phyloP scores from a whole-genome alignment of 2,329 filamentous ascomycete species.

The Colletotrichum sp. region DNA sequence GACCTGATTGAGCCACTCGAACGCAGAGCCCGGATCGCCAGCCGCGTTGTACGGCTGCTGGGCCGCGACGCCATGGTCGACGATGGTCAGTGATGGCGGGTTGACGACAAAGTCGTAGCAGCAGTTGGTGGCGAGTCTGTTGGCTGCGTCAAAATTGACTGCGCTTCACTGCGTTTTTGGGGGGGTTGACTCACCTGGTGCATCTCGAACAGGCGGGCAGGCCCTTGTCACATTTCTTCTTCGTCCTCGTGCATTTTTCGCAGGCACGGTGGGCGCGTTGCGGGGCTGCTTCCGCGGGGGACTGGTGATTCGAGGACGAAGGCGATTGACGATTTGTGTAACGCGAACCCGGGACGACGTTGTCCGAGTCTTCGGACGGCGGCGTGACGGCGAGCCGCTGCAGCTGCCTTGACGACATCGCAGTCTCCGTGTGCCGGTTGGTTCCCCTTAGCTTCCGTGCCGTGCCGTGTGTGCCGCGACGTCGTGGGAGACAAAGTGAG shows the following conservation, averaged over 20 bases:
- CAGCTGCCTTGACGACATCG: slow-evolving; percentile 11
- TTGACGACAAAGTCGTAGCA: slow-evolving; percentile 42
- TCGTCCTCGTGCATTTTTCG: slow-evolving; percentile 41
- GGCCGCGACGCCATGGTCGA: slow-evolving; percentile 27
- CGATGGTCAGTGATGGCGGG: slow-evolving; percentile 35
- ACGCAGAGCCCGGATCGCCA: neutral
- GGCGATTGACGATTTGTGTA: neutral
- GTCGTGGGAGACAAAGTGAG: neutral
- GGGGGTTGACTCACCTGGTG: slow-evolving; percentile 29
- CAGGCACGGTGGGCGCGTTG: slow-evolving; percentile 39
- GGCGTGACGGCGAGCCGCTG: slow-evolving; percentile 16
- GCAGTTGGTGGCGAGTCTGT: slow-evolving; percentile 27
- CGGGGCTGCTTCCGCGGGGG: slow-evolving; percentile 4
- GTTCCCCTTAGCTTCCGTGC: neutral
- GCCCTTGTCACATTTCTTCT: slow-evolving; percentile 43
- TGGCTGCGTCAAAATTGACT: neutral
- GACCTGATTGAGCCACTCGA: slow-evolving; percentile 32
- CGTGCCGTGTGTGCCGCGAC: neutral
- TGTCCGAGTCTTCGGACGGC: slow-evolving; percentile 18
- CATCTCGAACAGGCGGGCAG: slow-evolving; percentile 38
- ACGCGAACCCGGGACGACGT: slow-evolving; percentile 8
- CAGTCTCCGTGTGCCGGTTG: neutral
- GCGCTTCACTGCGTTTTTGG: neutral
- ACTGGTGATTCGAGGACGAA: slow-evolving; percentile 6
- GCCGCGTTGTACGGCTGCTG: slow-evolving; percentile 24